Evolutionary conservation across 225 moss, liverwort and hornwort species (phyloP).

Genomic region (Sphagnum tenellum): DNA sequence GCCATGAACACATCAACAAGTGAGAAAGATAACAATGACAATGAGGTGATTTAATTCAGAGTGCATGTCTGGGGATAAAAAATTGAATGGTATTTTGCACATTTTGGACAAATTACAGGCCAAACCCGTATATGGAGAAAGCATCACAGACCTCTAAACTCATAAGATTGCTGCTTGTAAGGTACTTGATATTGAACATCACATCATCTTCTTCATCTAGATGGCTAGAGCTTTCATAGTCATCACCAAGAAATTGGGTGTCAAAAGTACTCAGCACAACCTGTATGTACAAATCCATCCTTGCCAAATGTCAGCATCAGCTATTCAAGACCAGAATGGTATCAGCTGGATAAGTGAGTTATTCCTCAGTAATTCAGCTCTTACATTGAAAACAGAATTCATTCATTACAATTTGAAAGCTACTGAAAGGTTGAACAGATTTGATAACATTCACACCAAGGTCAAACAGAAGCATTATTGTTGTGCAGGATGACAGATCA

Average conservation of each 20-base stretch:
- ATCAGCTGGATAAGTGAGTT: no score
- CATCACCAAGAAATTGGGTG: slow-evolving; percentile 86
- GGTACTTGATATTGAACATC: slow-evolving; percentile 94
- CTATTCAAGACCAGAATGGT: no score
- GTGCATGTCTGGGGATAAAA: no score
- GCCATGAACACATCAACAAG: slow-evolving; percentile 1
- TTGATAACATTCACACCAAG: no score
- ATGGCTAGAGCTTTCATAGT: slow-evolving; percentile 70
- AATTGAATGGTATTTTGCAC: no score
- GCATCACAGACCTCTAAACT: slow-evolving; percentile 52
- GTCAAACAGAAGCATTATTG: no score
- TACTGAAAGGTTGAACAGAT: no score
- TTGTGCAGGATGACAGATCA: no score
- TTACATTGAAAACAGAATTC: no score
- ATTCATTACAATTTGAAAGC: no score
- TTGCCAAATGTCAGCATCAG: no score
- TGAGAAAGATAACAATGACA: not conserved
- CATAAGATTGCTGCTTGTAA: slow-evolving; percentile 95
- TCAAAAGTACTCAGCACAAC: slow-evolving; percentile 85
- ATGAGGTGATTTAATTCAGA: not conserved
- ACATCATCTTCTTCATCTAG: slow-evolving; percentile 78
- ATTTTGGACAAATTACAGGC: not conserved
- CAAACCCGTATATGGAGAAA: not conserved
- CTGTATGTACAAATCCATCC: slow-evolving; percentile 12
- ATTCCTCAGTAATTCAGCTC: no score